Evolutionary conservation across 2,329 filamentous ascomycete genomes (phyloP).

Genomic region (Pseudogymnoascus sp.): DNA sequence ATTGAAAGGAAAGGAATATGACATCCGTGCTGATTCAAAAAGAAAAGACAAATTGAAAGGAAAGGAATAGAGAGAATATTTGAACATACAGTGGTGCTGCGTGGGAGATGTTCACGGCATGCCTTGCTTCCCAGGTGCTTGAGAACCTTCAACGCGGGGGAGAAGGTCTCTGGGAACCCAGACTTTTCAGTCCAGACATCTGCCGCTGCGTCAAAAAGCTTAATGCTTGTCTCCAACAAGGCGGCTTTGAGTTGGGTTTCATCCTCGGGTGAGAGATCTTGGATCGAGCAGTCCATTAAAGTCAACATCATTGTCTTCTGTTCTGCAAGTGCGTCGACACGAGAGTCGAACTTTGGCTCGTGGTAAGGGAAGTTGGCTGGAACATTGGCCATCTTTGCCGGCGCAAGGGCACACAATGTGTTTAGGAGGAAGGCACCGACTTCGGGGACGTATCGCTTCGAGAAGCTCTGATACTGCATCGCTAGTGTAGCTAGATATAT

Average conservation of each 20-base stretch:
- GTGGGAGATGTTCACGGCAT: conserved; percentile 43
- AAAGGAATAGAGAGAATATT: neutral
- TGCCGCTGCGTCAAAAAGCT: conserved; percentile 58
- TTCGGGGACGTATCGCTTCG: conserved; percentile 86
- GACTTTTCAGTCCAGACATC: conserved; percentile 65
- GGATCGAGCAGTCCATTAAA: conserved; percentile 47
- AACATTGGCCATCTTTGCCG: conserved; percentile 37
- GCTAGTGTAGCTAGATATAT: conserved; percentile 71
- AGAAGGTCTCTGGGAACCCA: conserved; percentile 72
- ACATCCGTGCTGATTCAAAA: conserved; percentile 75
- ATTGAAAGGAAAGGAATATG: too few species aligned
- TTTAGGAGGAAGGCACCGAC: conserved; percentile 73
- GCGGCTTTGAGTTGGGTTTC: conserved; percentile 41
- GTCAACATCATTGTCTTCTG: conserved; percentile 42
- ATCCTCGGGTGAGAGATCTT: conserved; percentile 20
- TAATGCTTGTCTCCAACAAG: conserved; percentile 52
- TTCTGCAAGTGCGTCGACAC: conserved; percentile 38
- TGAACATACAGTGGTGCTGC: conserved; percentile 20
- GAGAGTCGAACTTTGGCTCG: conserved; percentile 41
- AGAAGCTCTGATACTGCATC: conserved; percentile 72
- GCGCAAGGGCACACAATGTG: conserved; percentile 60
- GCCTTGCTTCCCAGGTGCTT: conserved; percentile 49
- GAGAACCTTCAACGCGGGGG: conserved; percentile 50
- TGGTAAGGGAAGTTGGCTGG: conserved; percentile 54
- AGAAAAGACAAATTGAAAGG: neutral